These are phyloP conservation scores for Boehmeria nivea DNA, from an alignment of 306 rosid genomes.

Conservation along the genomic window DNA sequence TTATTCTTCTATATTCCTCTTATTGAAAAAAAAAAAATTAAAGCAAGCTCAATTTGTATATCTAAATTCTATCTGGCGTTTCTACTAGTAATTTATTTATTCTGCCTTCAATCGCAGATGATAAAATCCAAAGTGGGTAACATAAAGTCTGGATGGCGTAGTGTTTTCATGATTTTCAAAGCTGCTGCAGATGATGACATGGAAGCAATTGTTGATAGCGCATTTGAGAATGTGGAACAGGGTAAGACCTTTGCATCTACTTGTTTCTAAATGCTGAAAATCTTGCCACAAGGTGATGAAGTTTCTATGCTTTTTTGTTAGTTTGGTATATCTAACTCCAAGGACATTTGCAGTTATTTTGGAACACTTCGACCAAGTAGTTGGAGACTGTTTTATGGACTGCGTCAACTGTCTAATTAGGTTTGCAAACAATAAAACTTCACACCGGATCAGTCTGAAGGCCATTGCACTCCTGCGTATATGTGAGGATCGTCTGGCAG, in stretches of 20 bases:
- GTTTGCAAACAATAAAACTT: conserved; percentile 87
- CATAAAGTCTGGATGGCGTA: conserved; percentile 98
- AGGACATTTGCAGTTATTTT: conserved; percentile 78
- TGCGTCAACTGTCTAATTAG: conserved; percentile 98
- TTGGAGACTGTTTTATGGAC: conserved; percentile 99
- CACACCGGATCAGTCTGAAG: conserved; percentile 96
- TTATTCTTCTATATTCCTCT: not conserved
- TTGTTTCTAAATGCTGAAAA: too few species aligned
- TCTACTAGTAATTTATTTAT: conserved; percentile 24
- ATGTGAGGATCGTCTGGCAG: conserved; percentile 99
- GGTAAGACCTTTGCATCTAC: conserved; percentile 45
- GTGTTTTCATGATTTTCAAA: conserved; percentile 96
- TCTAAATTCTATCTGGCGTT: conserved; percentile 9
- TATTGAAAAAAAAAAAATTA: conserved; percentile 1
- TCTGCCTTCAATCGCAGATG: conserved; percentile 57
- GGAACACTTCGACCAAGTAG: conserved; percentile 99
- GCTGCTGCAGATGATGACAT: conserved; percentile 99
- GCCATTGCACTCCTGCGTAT: conserved; percentile 98
- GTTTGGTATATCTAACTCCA: conserved; percentile 39
- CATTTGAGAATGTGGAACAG: conserved; percentile 99
- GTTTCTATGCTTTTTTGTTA: conserved; percentile 7
- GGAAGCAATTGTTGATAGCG: conserved; percentile 95
- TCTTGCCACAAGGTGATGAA: conserved; percentile 16
- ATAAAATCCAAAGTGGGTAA: conserved; percentile 96
- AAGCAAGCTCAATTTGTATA: not conserved